Evolutionary conservation across 495 filamentous ascomycete species (phyloP).

Genomic region (Arthonia radiata): DNA sequence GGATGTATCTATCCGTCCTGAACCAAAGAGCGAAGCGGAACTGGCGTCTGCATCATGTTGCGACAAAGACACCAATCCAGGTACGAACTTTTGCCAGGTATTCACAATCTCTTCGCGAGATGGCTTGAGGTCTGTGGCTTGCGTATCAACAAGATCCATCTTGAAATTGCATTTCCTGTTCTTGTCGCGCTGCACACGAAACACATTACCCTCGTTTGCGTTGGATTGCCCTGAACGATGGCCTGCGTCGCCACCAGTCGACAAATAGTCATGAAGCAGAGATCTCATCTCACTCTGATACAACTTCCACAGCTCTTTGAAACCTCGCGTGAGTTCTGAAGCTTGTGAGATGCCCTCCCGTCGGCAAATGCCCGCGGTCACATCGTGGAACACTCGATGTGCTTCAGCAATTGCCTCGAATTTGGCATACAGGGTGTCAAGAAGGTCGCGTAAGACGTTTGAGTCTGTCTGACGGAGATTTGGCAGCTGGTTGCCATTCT

Average conservation of each 20-base stretch:
- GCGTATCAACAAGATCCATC: slow-evolving; percentile 57
- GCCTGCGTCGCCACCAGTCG: slow-evolving; percentile 49
- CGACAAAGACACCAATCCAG: slow-evolving; percentile 67
- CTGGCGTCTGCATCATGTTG: slow-evolving; percentile 26
- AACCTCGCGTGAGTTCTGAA: slow-evolving; percentile 42
- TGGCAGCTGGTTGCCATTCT: neutral
- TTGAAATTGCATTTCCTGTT: slow-evolving; percentile 46
- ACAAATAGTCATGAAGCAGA: slow-evolving; percentile 85
- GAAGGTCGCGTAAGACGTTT: slow-evolving; percentile 53
- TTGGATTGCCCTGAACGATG: neutral
- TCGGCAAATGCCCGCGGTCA: slow-evolving; percentile 54
- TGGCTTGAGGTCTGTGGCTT: slow-evolving; percentile 41
- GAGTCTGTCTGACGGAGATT: slow-evolving; percentile 16
- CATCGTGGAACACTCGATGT: slow-evolving; percentile 81
- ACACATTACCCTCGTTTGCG: slow-evolving; percentile 28
- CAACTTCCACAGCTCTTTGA: slow-evolving; percentile 87
- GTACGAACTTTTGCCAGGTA: slow-evolving; percentile 32
- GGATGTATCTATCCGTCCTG: slow-evolving; percentile 30
- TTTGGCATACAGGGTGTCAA: slow-evolving; percentile 83
- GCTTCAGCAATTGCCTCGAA: slow-evolving; percentile 93
- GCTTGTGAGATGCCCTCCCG: slow-evolving; percentile 37
- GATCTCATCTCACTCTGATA: slow-evolving; percentile 76
- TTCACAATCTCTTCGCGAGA: slow-evolving; percentile 34
- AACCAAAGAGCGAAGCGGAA: no score
- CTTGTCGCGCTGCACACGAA: slow-evolving; percentile 38